Evolutionary conservation across 306 rosid genomes (phyloP), one percentile per base, ranked within the genome.

Genomic region (Prunus armeniaca): DNA sequence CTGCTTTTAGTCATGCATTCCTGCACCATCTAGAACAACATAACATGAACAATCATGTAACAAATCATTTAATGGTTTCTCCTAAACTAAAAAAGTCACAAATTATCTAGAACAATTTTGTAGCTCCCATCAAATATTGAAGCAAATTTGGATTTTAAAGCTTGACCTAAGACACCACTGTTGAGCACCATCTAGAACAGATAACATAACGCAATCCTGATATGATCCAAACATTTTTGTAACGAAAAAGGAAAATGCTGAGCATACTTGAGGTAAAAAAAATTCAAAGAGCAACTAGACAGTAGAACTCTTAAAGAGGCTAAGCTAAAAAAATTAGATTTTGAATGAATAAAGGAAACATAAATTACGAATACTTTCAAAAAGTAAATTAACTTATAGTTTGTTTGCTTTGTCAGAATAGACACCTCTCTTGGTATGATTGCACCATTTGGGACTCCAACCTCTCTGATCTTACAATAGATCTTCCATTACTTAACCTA

Each of bases 401-500:
- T 79, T 30, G 45, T 34, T 72, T 52, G 8, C 38, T 49, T 2
- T 30, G 28, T 49, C 49, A 68, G 56, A 55, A 57, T 20, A 72
- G 68, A 82, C 85, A 94, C 98, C 98, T 92, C 76, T 87, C 93
- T 68, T 82, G 81, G 82, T 86, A 76, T 47, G 88, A 74, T 76
- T 94, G 89, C 79, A 61, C 64, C 73, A 78, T 82, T 77, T 76
- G 82, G 79, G 72, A 77, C 82, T 94, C 97, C 91, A 90, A 79
- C 90, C 88, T 87, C 86, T 94, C 98, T 32, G 97, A 89, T 82
- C 91, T 85, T 65, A 94, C 88, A 83, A 94, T 77, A 74, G 91
- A 90, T 54, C 75, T 79, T 64, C 96, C 96, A 86, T 71, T 83
- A 77, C 85, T 81, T 76, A 90, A 84, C 90, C 98, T 94, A 76